Base-by-base conservation (phyloP, 495 filamentous ascomycete species). In the Annulohypoxylon stygium region DNA sequence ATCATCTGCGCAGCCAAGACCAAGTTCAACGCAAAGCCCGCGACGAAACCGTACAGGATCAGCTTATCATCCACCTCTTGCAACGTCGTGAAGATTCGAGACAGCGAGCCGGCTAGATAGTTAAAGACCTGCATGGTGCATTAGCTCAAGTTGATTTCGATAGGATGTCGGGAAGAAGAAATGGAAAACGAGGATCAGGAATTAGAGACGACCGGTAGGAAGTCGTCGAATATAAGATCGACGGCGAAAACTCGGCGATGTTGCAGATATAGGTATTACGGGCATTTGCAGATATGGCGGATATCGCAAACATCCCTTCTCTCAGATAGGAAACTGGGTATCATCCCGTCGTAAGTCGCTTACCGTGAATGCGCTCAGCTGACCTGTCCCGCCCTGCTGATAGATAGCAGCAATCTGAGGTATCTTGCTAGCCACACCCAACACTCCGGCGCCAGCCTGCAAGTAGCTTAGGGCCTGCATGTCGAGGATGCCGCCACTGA, bases 31-130 rank as follows among this genome's bases (percentile, higher is more conserved):
- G 86, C 82, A 79, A 97, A 97, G 23, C 92, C 97, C 2, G 93
- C 93, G 51, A 98, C 80, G 86, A 96, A 98, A 23, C 94, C 92
- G 79, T 95, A 97, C 14, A 99, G 88, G 73, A 99, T 98, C 64
- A 98, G 85, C 80, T 93, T 92, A 81, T 99, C 96, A 74, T 96
- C 91, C 69, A 98, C 94, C 85, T 99, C 96, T 76, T 97, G 93
- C 55, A 98, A 81, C 2, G 97, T 99, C 18, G 96, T 99, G 81
- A 97, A 98, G 84, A 99, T 97, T 75, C 96, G 91, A 11, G 93
- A 92, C 43, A 97, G 89, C 65, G 93, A 96, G 11, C 96, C 96
- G 75, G 88, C 84, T 75, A 99, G 93, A 81, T 97, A 99, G 86
- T 97, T 98, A 86, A 98, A 97, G 59, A 99, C 94, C 95, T 98